Evolutionary conservation across 306 rosid species (phyloP).

Genomic region (Vigna hirtella): DNA sequence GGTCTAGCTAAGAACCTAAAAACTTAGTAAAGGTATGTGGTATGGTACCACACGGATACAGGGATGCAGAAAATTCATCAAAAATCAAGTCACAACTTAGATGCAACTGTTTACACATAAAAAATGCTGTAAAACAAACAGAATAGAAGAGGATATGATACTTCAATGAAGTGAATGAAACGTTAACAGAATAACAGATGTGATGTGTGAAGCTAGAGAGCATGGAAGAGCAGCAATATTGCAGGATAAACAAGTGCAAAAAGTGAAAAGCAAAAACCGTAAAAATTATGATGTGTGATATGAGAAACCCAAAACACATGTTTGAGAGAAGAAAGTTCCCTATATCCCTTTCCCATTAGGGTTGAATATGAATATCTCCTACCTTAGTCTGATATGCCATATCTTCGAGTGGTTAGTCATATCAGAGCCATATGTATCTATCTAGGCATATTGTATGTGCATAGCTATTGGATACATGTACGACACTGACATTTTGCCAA

Average conservation of each 20-base stretch:
- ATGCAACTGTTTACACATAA: background rate
- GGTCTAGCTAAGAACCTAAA: conserved; percentile 17
- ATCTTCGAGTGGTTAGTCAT: too few relatives aligned
- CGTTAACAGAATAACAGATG: conserved; percentile 14
- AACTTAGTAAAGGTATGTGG: background rate
- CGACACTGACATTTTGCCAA: background rate
- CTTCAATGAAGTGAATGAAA: background rate
- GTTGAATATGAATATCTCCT: background rate
- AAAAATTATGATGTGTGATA: background rate
- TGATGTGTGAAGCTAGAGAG: background rate
- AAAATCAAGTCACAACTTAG: background rate
- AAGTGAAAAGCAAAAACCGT: background rate
- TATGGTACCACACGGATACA: background rate
- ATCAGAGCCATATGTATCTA: too few relatives aligned
- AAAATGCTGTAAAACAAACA: background rate
- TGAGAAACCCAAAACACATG: background rate
- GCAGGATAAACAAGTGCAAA: background rate
- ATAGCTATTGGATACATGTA: background rate
- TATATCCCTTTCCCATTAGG: background rate
- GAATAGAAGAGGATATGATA: background rate
- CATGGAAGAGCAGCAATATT: background rate
- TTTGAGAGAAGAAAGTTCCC: background rate
- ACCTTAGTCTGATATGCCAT: background rate
- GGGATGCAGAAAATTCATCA: background rate
- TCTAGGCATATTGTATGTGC: too few relatives aligned